Evolutionary conservation across 2,329 filamentous ascomycete species (phyloP).

Genomic region (Calonectria honghensis): DNA sequence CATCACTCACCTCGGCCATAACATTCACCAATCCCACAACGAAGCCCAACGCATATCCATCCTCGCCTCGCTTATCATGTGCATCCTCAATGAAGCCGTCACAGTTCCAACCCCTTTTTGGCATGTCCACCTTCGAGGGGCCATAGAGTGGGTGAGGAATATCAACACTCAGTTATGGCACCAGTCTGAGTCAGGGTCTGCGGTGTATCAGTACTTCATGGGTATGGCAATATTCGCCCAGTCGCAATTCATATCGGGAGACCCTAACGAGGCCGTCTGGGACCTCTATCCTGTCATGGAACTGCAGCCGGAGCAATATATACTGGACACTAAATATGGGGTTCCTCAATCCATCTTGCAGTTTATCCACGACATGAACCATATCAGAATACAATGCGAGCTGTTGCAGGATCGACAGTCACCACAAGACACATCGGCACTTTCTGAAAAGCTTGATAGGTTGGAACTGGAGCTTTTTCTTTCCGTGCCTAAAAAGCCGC

Average conservation of each 20-base stretch:
- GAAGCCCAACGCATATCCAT: slow-evolving; percentile 46
- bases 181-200: slow-evolving; percentile 46
- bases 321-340: slow-evolving; percentile 42
- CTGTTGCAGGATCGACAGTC: neutral
- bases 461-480: slow-evolving; percentile 50
- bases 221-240: slow-evolving; percentile 50
- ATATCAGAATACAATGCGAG: slow-evolving; percentile 42
- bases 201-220: slow-evolving; percentile 50
- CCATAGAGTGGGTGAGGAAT: slow-evolving; percentile 54
- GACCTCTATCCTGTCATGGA: slow-evolving; percentile 44
- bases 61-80: slow-evolving; percentile 48
- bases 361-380: slow-evolving; percentile 48
- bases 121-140: slow-evolving; percentile 51
- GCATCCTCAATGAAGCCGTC: slow-evolving; percentile 52
- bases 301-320: slow-evolving; percentile 48
- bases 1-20: slow-evolving; percentile 50
- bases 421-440: neutral
- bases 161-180: slow-evolving; percentile 51
- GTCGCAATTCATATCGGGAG: slow-evolving; percentile 46
- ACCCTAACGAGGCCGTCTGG: slow-evolving; percentile 42
- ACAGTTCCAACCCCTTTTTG: slow-evolving; percentile 50
- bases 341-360: slow-evolving; percentile 47
- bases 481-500: slow-evolving; percentile 43
- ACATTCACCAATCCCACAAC: slow-evolving; percentile 49
- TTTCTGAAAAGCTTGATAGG: slow-evolving; percentile 40